Conservation (phyloP, 2,329 filamentous ascomycete species). For the Paecilomyces sp. region DNA sequence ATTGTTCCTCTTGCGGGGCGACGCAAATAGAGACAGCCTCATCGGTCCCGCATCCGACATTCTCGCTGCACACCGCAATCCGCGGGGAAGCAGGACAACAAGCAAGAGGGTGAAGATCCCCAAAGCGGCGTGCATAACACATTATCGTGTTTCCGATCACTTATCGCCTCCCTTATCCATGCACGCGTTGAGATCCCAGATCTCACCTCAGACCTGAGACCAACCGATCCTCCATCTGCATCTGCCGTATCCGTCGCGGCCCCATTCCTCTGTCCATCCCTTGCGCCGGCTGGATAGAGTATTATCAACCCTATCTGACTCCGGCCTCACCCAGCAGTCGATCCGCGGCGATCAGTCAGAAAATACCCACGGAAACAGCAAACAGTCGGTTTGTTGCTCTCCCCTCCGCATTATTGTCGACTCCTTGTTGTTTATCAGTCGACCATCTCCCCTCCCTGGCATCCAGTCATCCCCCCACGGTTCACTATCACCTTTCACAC, state of each 20-base stretch:
- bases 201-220: background rate
- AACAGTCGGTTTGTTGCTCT: background rate
- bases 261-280: background rate
- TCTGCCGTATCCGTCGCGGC: background rate
- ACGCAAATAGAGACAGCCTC: background rate
- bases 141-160: background rate
- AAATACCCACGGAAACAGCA: background rate
- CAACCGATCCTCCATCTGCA: background rate
- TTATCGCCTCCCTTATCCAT: background rate
- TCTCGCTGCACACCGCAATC: background rate
- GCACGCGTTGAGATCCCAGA: background rate
- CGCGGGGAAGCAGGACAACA: background rate
- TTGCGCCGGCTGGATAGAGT: background rate
- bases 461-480: background rate
- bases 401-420: background rate
- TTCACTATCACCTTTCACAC: background rate
- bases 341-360: background rate
- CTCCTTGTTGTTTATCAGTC: background rate
- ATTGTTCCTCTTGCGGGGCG: background rate
- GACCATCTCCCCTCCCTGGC: background rate
- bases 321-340: background rate
- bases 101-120: background rate
- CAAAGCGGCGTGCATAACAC: background rate
- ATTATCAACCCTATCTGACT: background rate
- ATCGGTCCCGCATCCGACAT: background rate